Evolutionary conservation across 192 early-diverging fungal genomes (phyloP), one percentile per base, ranked within the genome.

Genomic region (Funneliformis geosporum): DNA sequence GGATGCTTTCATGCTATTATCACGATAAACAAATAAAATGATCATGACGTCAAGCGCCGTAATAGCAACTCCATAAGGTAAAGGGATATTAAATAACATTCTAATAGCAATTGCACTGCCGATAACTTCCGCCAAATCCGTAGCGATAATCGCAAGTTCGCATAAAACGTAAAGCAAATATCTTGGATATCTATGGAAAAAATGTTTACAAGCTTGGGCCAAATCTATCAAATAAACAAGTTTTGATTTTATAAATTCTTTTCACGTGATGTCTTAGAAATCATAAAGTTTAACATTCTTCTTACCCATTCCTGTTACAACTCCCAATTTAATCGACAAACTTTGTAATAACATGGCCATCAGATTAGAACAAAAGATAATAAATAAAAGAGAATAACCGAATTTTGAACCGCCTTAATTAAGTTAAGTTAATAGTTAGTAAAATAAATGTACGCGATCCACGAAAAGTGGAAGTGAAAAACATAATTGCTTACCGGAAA

Each of bases 61-160:
- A 27, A 96, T 85, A n/a, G 91, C 87, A 4, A 96, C 90, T 38
- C 95, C 95, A 73, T 85, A 89, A 21, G 88, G 85, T 66, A 96
- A 79, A 12, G 94, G 91, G 25, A 95, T 65, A 23, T 83, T 83
- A 80, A 95, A 94, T 18, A 96, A 83, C 38, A 96, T 80, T 27
- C 94, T 93, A 44, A 96, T 80, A 0, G 92, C 94, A 75, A 96
- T 93, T 1, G 94, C 95, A 62, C 92, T 93, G 46, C 94, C 94
- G 81, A 95, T 92, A 42, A 94, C 93, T 75, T 95, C 95, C 38
- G 95, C 95, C 8, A 96, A 82, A 82, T 96, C 95, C 33, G 91
- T 93, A 14, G 94, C 92, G 60, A 96, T 89, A 76, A 96, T 95
- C 8, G 93, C 93, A 33, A 90, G 64, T 82, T 96, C 94, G 50